Percentiles rank a stretch among this genome's conserved stretches.
Conservation (phyloP, 2,329 filamentous ascomycete genomes). For the Myriosclerotinia duriaeana region DNA sequence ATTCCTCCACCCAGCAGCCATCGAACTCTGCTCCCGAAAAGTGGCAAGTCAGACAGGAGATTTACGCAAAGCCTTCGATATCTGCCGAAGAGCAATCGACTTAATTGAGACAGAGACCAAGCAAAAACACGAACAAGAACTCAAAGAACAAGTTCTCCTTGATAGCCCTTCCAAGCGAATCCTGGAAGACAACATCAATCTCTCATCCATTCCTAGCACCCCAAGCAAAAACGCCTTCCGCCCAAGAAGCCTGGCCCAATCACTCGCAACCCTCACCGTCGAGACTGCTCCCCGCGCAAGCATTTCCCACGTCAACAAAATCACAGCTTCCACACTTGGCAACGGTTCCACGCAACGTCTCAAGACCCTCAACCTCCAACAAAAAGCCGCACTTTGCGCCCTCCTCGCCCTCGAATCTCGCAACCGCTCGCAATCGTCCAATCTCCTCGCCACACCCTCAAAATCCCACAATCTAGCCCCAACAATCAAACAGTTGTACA, state of each 20-base stretch:
- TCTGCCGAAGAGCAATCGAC: constrained; percentile 86
- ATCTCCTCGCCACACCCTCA: constrained; percentile 54
- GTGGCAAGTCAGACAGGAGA: constrained; percentile 93
- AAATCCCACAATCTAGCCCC: constrained; percentile 65
- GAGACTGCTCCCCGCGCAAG: constrained; percentile 84
- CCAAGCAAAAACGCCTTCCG: constrained; percentile 41
- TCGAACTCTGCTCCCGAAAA: constrained; percentile 92
- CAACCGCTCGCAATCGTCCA: constrained; percentile 54
- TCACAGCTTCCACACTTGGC: constrained; percentile 85
- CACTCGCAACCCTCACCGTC: constrained; percentile 60
- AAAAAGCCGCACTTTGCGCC: constrained; percentile 91
- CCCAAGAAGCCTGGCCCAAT: constrained; percentile 48
- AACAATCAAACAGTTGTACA: constrained; percentile 79
- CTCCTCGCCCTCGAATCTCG: constrained; percentile 83
- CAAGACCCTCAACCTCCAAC: constrained; percentile 86
- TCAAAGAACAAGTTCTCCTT: constrained; percentile 54
- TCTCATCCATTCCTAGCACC: constrained; percentile 53
- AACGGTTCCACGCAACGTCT: constrained; percentile 85
- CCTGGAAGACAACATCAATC: constrained; percentile 77
- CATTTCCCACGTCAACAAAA: constrained; percentile 86
- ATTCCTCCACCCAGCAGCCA: constrained; percentile 89
- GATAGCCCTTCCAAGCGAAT: constrained; percentile 72
- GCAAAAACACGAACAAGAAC: constrained; percentile 66
- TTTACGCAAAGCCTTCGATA: constrained; percentile 90
- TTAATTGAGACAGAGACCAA: constrained; percentile 82